Base-by-base conservation (phyloP, 257 asterid genomes). In the Asclepias syriaca region DNA sequence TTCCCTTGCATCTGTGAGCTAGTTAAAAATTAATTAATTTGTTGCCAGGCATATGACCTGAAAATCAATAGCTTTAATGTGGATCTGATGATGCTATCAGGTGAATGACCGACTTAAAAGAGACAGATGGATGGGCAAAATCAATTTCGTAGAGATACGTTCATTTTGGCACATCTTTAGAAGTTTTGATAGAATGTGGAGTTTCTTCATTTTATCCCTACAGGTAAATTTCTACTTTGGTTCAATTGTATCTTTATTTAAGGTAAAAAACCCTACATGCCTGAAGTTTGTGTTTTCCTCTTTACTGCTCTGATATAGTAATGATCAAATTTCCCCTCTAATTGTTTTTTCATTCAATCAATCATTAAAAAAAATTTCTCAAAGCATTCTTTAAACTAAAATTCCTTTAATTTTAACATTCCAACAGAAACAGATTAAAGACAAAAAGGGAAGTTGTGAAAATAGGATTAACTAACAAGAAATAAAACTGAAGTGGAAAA, bases 171-270 rank as follows among this genome's bases (percentile, higher is more conserved):
- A 91, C 86, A 74, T 87, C 60, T 89, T 87, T 84, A 87, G 99
- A 85, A 94, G 99, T 81, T 86, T 61, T 6, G 97, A 91, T 68
- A 86, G 99, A 81, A 91, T 94, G 99, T 94, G 99, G 99, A 84
- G 96, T 86, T 91, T 94, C 78, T 88, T 84, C 66, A 89, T 94
- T 74, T 80, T 94, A 84, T 78, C 86, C 76, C 81, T 94, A 72
- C 99, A 94, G 97, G 99, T 94, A 77, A 76, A 48, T 67, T 45
- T 65, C 71, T 43, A 40, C 60, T 60, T 40, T 66, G 59, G 72
- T 69, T 69, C 66, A 58, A 59, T 53, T 8, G 8, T 55, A 29
- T 72, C 59, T 56, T 75, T 39, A 46, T 71, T 50, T 75, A 50
- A 22, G 37, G 22, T 22, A 3, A 32, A 54, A 54, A 45, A 75